Conservation (phyloP, 768 basidiomycete genomes). For the Suillus plorans region DNA sequence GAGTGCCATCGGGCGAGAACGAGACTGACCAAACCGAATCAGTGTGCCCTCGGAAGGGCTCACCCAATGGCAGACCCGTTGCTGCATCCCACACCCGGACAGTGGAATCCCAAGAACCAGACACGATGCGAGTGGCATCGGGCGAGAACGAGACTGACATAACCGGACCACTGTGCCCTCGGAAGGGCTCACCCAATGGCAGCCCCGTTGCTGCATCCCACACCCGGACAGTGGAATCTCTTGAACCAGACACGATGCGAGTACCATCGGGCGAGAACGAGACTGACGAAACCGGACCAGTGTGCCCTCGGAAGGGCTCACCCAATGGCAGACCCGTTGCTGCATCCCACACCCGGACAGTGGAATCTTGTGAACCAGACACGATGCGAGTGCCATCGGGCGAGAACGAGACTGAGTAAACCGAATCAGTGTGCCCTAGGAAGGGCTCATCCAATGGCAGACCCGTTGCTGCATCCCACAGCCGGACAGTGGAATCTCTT, state of each 20-base stretch:
- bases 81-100: slow-evolving; percentile 12
- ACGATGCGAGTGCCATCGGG: neutral
- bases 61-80: slow-evolving; percentile 16
- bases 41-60: neutral
- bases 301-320: slow-evolving; percentile 10
- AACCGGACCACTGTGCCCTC: neutral
- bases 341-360: slow-evolving; percentile 16
- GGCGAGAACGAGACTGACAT: neutral
- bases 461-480: slow-evolving; percentile 15
- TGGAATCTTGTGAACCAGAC: neutral
- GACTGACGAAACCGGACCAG: slow-evolving; percentile 10
- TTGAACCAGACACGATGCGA: slow-evolving; percentile 20
- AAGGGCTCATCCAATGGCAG: slow-evolving; percentile 12
- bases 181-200: neutral
- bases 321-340: slow-evolving; percentile 17
- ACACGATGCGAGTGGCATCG: slow-evolving; percentile 4
- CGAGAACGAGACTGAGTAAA: neutral
- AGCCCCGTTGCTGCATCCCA: slow-evolving; percentile 13
- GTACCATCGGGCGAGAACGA: slow-evolving; percentile 19
- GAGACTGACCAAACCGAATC: neutral
- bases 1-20: neutral
- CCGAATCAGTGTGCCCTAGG: neutral
- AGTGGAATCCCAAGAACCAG: neutral
- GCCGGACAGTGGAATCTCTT: neutral
- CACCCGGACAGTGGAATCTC: slow-evolving; percentile 14